Percentiles rank a stretch among this genome's conserved stretches.
These are phyloP conservation scores for Onygenales sp. DNA, from an alignment of 2,329 filamentous ascomycete species.

Conservation along the genomic window DNA sequence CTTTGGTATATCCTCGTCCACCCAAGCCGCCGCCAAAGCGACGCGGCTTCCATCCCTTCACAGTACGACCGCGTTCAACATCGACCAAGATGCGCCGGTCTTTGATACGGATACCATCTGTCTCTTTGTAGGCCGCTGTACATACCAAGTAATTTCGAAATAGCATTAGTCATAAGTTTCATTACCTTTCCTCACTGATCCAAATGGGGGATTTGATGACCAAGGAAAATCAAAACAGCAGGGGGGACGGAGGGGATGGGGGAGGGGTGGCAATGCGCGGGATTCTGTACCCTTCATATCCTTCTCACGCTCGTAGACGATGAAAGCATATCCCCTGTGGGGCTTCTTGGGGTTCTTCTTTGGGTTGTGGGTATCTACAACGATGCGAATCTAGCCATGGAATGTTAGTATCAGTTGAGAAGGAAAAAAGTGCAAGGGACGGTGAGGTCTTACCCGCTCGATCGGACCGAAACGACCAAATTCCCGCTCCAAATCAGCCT, in stretches of 20 bases:
- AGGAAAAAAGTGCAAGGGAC: not conserved
- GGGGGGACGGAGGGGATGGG: slow-evolving; percentile 17
- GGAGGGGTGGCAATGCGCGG: slow-evolving; percentile 33
- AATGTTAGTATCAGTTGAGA: slow-evolving; percentile 13
- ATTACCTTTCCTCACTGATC: slow-evolving; percentile 15
- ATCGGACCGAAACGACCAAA: slow-evolving; percentile 91
- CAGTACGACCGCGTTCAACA: slow-evolving; percentile 89
- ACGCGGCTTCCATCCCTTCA: slow-evolving; percentile 85
- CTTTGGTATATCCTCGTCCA: slow-evolving; percentile 85
- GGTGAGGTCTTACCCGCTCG: slow-evolving; percentile 58
- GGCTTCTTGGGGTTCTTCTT: slow-evolving; percentile 72
- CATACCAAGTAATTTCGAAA: slow-evolving; percentile 25
- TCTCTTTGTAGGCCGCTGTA: slow-evolving; percentile 82
- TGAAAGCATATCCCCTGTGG: slow-evolving; percentile 87
- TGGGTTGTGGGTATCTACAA: slow-evolving; percentile 69
- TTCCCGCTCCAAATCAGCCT: slow-evolving; percentile 83
- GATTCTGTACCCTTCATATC: slow-evolving; percentile 86
- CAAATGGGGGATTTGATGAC: slow-evolving; percentile 6
- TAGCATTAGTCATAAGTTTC: slow-evolving; percentile 26
- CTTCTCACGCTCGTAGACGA: slow-evolving; percentile 93
- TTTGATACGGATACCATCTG: slow-evolving; percentile 84
- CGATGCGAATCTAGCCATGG: slow-evolving; percentile 64
- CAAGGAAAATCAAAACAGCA: not conserved
- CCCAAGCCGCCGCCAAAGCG: slow-evolving; percentile 87
- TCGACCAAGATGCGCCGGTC: slow-evolving; percentile 89